Evolutionary conservation across 306 rosid genomes (phyloP), one percentile per base, ranked within the genome.

Genomic region (Quercus dentata): DNA sequence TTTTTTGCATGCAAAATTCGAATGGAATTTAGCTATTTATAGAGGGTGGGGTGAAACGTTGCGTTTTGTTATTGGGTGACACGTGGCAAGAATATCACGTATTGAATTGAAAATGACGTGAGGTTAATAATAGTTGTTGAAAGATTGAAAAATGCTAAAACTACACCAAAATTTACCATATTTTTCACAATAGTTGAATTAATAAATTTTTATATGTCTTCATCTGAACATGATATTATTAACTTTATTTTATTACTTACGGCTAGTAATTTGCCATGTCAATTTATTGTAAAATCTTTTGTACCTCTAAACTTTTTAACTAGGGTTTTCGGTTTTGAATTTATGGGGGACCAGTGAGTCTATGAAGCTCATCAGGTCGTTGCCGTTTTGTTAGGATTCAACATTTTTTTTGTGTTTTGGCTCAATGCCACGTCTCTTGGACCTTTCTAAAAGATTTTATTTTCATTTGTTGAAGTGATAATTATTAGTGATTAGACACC

Each of bases 341-440:
- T 41, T 8, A 8, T 51, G 0, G 52, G 41, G 38, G 64, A 41
- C 79, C 64, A 41, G 46, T 41, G 46, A 56, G 58, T 68, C 52
- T 15, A 68, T 30, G 56, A 75, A 75, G 18, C 21, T 20, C 64
- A 30, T 5, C 9, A 46, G 63, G 65, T 56, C 20, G 67, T 63
- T 30, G 70, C 75, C 78, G 71, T 76, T 38, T 71, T 35, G 69
- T 33, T 2, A 30, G 81, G 80, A 70, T 30, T 44, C 70, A 7
- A 56, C 52, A 21, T 41, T 56, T 51, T 56, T 51, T 18, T 18
- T 8, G 5, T 1, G n/a, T 23, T 17, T 25, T 19, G 51, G 52
- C 52, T 10, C 17, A 35, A 33, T 46, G 71, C 79, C 84, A 80
- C 84, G 80, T 80, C 73, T 52, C 38, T 35, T 8, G 4, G 17